Evolutionary conservation across 106 monocot genomes (phyloP).

Genomic region (Posidonia australis): DNA sequence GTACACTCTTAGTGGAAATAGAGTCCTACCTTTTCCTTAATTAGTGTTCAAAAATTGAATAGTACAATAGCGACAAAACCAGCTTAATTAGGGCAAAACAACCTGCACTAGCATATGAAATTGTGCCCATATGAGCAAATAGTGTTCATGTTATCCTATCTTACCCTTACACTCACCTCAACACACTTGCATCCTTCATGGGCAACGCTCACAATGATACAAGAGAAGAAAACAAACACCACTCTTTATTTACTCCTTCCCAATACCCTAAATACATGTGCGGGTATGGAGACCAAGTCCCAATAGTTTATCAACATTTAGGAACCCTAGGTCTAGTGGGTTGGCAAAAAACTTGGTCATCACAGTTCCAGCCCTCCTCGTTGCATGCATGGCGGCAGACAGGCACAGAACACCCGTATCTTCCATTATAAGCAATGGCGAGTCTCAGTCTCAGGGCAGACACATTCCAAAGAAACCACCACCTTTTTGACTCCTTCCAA

Average conservation of each 20-base stretch:
- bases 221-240: not conserved
- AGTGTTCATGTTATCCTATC: too few relatives aligned
- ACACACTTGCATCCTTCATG: too few relatives aligned
- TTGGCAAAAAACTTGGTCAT: constrained; percentile 24
- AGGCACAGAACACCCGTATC: constrained; percentile 31
- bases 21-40: too few relatives aligned
- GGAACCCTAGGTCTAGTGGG: constrained; percentile 24
- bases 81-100: too few relatives aligned
- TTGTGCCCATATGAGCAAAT: too few relatives aligned
- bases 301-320: not conserved
- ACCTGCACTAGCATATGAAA: too few relatives aligned
- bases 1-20: too few relatives aligned
- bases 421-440: constrained; percentile 27
- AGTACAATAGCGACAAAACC: too few relatives aligned
- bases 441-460: not conserved
- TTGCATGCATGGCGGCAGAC: constrained; percentile 48
- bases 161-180: too few relatives aligned
- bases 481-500: too few relatives aligned
- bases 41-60: too few relatives aligned
- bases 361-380: constrained; percentile 24
- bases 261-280: not conserved
- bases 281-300: constrained; percentile 6
- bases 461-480: not conserved
- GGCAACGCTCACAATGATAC: not conserved
- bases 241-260: too few relatives aligned